These are phyloP conservation scores for Sporothrix curviconia DNA, from an alignment of 2,329 filamentous ascomycete species.

Conservation along the genomic window DNA sequence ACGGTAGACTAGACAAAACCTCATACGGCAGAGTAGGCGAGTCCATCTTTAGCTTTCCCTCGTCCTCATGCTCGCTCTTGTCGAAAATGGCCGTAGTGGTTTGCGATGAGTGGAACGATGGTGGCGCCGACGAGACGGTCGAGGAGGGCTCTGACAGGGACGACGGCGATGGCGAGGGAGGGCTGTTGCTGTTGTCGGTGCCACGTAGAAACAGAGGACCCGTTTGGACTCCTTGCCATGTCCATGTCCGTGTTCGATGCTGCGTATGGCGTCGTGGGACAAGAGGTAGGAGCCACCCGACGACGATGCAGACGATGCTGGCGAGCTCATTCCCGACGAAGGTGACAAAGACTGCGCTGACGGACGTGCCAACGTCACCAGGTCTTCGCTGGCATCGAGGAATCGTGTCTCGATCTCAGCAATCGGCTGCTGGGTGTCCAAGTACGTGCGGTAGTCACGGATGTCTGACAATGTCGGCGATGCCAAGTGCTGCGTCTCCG, in stretches of 20 bases:
- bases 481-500: slow-evolving; percentile 42
- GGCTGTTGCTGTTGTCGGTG: not conserved
- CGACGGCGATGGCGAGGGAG: slow-evolving; percentile 7
- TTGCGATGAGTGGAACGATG: not conserved
- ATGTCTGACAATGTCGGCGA: slow-evolving; percentile 41
- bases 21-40: too few relatives aligned
- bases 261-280: slow-evolving; percentile 22
- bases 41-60: not conserved
- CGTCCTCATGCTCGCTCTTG: not conserved
- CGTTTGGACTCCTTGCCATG: too few relatives aligned
- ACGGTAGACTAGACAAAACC: not conserved
- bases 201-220: slow-evolving; percentile 12
- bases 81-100: slow-evolving; percentile 6
- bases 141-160: slow-evolving; percentile 2
- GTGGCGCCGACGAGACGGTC: not conserved
- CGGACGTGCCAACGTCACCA: slow-evolving; percentile 37
- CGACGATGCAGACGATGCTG: not conserved
- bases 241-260: slow-evolving; percentile 20
- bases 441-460: slow-evolving; percentile 44
- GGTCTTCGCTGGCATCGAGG: slow-evolving; percentile 48
- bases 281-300: not conserved
- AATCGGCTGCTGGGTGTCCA: slow-evolving; percentile 46
- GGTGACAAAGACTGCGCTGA: too few relatives aligned
- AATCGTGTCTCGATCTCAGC: slow-evolving; percentile 54
- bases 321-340: not conserved